Evolutionary conservation across 352 stramenopile genomes (phyloP).

Genomic region (Globisporangium cylindrosporum): DNA sequence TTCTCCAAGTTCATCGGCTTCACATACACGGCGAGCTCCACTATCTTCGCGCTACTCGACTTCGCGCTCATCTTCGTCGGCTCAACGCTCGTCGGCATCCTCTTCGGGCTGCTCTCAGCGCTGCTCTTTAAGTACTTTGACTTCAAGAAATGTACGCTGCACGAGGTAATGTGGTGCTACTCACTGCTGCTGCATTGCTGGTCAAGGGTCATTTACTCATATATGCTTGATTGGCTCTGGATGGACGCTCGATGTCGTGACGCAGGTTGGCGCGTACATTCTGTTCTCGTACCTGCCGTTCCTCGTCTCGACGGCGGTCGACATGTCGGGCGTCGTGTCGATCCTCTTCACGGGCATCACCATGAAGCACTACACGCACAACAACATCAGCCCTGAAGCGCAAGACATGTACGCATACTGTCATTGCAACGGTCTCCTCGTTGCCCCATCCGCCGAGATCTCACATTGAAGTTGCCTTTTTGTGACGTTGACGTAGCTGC

Average conservation of each 20-base stretch:
- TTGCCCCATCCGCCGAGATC: not conserved
- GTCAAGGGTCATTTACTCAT: too few species aligned
- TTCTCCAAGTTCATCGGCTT: constrained; percentile 91
- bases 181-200: not conserved
- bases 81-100: constrained; percentile 85
- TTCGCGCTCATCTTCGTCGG: constrained; percentile 90
- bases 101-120: constrained; percentile 77
- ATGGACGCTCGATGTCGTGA: not conserved
- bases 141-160: constrained; percentile 75
- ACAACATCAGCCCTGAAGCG: constrained; percentile 79
- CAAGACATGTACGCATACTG: constrained; percentile 58
- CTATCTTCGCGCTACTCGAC: constrained; percentile 83
- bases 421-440: not conserved
- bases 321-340: constrained; percentile 91
- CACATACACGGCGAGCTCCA: constrained; percentile 74
- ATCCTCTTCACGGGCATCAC: constrained; percentile 92
- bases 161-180: constrained; percentile 58
- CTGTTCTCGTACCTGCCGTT: constrained; percentile 88
- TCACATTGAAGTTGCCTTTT: not conserved
- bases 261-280: constrained; percentile 55
- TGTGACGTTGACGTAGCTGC: constrained; percentile 31
- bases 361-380: constrained; percentile 87
- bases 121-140: constrained; percentile 91
- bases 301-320: constrained; percentile 61
- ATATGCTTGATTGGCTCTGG: too few species aligned